These are phyloP conservation scores for Metschnikowia gelsemii DNA, from an alignment of 805 yeast species.

Conservation along the genomic window DNA sequence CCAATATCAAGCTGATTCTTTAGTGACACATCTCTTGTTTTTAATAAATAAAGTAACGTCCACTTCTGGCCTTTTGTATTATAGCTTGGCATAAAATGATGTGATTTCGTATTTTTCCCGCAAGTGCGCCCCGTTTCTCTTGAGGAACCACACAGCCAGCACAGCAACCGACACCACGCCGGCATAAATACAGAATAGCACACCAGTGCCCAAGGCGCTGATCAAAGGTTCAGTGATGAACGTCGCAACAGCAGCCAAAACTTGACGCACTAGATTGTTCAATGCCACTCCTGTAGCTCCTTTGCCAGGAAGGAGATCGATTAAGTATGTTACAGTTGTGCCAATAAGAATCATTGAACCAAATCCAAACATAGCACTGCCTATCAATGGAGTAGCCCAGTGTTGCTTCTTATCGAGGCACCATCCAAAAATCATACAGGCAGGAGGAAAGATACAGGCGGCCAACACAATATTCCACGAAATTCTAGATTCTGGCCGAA, in stretches of 20 bases:
- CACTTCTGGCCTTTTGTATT: too few species aligned
- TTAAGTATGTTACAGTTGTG: conserved; percentile 73
- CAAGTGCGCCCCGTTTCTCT: conserved; percentile 57
- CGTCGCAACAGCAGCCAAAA: conserved; percentile 72
- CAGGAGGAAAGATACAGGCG: conserved; percentile 57
- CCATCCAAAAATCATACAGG: conserved; percentile 82
- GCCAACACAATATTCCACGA: conserved; percentile 73
- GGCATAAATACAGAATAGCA: conserved; percentile 63
- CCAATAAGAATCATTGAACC: conserved; percentile 85
- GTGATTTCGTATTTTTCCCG: conserved; percentile 63
- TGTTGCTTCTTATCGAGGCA: conserved; percentile 59
- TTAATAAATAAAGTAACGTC: background rate
- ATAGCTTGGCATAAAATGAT: conserved; percentile 52
- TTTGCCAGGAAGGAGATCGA: conserved; percentile 80
- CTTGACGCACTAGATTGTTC: conserved; percentile 71
- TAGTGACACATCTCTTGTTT: background rate
- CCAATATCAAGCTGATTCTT: conserved; percentile 2
- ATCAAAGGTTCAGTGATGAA: conserved; percentile 73
- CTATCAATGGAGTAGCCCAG: conserved; percentile 80
- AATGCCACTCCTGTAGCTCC: conserved; percentile 90
- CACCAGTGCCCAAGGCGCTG: conserved; percentile 67
- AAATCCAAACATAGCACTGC: conserved; percentile 79
- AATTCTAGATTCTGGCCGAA: conserved; percentile 75
- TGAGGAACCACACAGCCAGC: conserved; percentile 45
- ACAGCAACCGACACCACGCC: conserved; percentile 52